Evolutionary conservation across 495 filamentous ascomycete genomes (phyloP), one percentile per base, ranked within the genome.

Genomic region (Hypoxylon fuscum): DNA sequence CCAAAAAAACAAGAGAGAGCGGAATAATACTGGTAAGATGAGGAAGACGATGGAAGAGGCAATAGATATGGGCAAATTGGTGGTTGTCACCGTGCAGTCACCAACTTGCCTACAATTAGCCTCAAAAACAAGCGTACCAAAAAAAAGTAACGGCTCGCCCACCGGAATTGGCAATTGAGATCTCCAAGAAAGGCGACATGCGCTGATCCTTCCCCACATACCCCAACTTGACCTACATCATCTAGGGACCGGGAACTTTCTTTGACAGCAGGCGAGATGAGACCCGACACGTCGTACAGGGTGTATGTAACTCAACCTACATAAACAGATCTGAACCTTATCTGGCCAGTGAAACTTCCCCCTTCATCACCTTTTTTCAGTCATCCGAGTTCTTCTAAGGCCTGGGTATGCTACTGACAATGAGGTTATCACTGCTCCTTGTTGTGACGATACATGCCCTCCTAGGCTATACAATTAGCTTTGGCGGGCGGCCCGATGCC

Each of bases 121-220:
- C n/a, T n/a, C n/a, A n/a, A n/a, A 8, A 8, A 8, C 8, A 27
- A 27, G 25, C 25, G 25, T 27, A 8, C 25, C 25, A 27, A 27
- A 27, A 42, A 42, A 4, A 42, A n/a, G n/a, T 18, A 6, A 2
- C n/a, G n/a, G 38, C 38, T 44, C 11, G 23, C 42, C 20, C 11
- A 34, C 62, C 49, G 22, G 44, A 65, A 48, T 17, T 31, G 55
- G 62, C 41, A 50, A 43, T 45, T 55, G 31, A 23, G 20, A 59
- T 59, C 49, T 47, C 49, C 54, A 59, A 41, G 38, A 7, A n/a
- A 32, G 50, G 45, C 55, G 15, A 29, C 6, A 23, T 50, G 42
- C 40, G 41, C 45, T 35, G 55, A 59, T 65, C 31, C 59, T 59
- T 55, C 62, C 62, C 62, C 62, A 45, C 62, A 34, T 65, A 55